Conservation (phyloP, 495 filamentous ascomycete species). For the Penicillium egyptiacum region DNA sequence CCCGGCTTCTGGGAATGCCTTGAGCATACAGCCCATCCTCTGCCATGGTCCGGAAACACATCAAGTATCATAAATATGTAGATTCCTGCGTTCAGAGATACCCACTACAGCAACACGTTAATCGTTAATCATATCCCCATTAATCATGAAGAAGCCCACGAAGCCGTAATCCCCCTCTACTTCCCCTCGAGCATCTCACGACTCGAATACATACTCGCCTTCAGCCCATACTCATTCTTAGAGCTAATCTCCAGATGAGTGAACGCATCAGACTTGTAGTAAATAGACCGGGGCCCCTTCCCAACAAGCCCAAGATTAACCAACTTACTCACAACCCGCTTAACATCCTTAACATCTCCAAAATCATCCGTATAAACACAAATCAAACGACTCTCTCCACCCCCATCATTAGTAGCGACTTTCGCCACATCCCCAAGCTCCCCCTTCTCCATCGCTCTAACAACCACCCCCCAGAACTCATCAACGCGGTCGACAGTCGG, state of each 20-base stretch:
- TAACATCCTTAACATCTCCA: slow-evolving; percentile 64
- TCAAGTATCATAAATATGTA: slow-evolving; percentile 3
- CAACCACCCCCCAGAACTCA: slow-evolving; percentile 61
- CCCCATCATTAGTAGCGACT: slow-evolving; percentile 58
- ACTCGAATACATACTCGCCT: slow-evolving; percentile 53
- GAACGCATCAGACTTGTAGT: slow-evolving; percentile 82
- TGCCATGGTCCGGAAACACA: neutral
- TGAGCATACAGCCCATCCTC: neutral
- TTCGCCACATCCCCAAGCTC: slow-evolving; percentile 70
- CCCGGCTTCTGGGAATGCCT: neutral
- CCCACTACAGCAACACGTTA: slow-evolving; percentile 7
- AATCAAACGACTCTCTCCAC: slow-evolving; percentile 52
- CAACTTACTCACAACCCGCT: slow-evolving; percentile 60
- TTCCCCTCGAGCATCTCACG: slow-evolving; percentile 40
- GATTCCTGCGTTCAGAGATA: slow-evolving; percentile 15
- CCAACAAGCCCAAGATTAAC: slow-evolving; percentile 59
- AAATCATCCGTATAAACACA: slow-evolving; percentile 79
- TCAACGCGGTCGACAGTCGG: slow-evolving; percentile 56
- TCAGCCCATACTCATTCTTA: slow-evolving; percentile 67
- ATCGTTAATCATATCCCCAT: slow-evolving; percentile 6
- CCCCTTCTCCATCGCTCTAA: slow-evolving; percentile 59
- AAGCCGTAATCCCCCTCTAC: neutral
- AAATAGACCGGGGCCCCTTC: slow-evolving; percentile 52
- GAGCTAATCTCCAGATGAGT: slow-evolving; percentile 67
- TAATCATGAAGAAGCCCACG: slow-evolving; percentile 12